A percentile compares a stretch with the other conserved stretches of the same genome.
phyloP scores from a whole-genome alignment of 2,329 filamentous ascomycete species.

The Torrubiellomyces zombiae region DNA sequence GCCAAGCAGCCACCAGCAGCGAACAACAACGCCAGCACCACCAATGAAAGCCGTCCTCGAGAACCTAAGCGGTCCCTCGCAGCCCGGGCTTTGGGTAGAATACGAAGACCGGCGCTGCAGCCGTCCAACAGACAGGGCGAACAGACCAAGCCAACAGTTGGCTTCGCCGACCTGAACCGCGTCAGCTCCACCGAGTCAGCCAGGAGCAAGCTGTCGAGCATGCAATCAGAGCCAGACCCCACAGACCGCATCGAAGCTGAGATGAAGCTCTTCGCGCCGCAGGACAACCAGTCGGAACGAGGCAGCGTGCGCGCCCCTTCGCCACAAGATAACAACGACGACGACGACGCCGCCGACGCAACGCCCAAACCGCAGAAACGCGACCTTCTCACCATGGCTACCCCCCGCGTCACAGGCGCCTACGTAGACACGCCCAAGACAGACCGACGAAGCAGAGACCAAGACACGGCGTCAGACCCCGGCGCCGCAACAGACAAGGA shows the following conservation, averaged over 20 bases:
- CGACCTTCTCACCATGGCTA: constrained; percentile 32
- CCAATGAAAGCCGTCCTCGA: constrained; percentile 4
- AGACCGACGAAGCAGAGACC: constrained; percentile 13
- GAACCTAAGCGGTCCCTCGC: no score
- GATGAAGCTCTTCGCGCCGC: constrained; percentile 36
- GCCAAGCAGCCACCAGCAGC: no score
- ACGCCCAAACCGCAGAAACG: constrained; percentile 29
- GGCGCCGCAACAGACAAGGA: constrained; percentile 11
- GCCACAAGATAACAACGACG: constrained; percentile 14
- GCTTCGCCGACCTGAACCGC: constrained; percentile 27
- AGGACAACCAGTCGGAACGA: constrained; percentile 37
- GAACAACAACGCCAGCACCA: constrained; percentile 5
- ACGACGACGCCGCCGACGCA: constrained; percentile 16
- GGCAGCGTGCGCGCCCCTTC: constrained; percentile 36
- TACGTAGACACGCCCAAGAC: constrained; percentile 40
- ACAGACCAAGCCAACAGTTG: constrained; percentile 23
- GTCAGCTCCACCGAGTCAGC: constrained; percentile 28
- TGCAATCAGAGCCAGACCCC: constrained; percentile 35
- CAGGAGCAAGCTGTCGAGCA: constrained; percentile 30
- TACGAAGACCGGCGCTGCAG: no score
- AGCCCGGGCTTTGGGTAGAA: no score
- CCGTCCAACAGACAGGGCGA: constrained; percentile 10
- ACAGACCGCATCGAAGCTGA: constrained; percentile 40
- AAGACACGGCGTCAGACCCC: constrained; percentile 16
- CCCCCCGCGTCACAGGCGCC: constrained; percentile 36